Conservation (phyloP, 73 alveolate species). For the Effrenium voratum region DNA sequence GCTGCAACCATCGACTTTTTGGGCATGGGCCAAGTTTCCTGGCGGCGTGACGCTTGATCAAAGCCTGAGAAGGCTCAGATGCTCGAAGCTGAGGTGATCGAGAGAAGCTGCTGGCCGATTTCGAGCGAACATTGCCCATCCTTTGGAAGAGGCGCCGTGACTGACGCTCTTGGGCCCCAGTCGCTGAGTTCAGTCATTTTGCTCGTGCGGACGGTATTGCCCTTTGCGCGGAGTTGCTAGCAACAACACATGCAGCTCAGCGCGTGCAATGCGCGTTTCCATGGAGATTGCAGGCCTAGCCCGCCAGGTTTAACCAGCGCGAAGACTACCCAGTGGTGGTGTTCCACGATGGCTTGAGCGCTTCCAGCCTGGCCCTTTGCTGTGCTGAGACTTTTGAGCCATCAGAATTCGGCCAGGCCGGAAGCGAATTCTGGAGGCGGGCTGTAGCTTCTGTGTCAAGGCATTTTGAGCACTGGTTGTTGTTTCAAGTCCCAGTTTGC, state of each 20-base stretch:
- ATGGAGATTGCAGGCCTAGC: too few relatives aligned
- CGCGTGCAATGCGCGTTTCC: too few relatives aligned
- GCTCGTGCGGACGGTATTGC: too few relatives aligned
- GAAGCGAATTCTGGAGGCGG: constrained; percentile 73
- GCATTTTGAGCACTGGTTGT: background rate
- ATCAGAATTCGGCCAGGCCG: constrained; percentile 13
- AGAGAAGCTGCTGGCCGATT: constrained; percentile 53
- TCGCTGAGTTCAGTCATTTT: too few relatives aligned
- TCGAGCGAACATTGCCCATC: constrained; percentile 43
- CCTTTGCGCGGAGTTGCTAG: too few relatives aligned
- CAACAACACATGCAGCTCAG: too few relatives aligned
- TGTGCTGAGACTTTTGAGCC: background rate
- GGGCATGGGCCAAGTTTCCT: too few relatives aligned
- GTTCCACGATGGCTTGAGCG: constrained; percentile 76
- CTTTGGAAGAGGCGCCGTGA: constrained; percentile 13
- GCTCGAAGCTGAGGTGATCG: constrained; percentile 1
- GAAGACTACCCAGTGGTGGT: constrained; percentile 88
- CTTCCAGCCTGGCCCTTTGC: constrained; percentile 14
- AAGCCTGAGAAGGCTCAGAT: background rate
- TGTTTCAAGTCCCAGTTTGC: background rate
- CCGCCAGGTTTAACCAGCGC: constrained; percentile 51
- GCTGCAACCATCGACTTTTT: too few relatives aligned
- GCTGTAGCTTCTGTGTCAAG: too few relatives aligned
- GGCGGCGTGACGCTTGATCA: too few relatives aligned
- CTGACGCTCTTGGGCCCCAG: background rate